Evolutionary conservation across 2,329 filamentous ascomycete species (phyloP), one percentile per base, ranked within the genome.

Genomic region (Chrysoporthe deuterocubensis): DNA sequence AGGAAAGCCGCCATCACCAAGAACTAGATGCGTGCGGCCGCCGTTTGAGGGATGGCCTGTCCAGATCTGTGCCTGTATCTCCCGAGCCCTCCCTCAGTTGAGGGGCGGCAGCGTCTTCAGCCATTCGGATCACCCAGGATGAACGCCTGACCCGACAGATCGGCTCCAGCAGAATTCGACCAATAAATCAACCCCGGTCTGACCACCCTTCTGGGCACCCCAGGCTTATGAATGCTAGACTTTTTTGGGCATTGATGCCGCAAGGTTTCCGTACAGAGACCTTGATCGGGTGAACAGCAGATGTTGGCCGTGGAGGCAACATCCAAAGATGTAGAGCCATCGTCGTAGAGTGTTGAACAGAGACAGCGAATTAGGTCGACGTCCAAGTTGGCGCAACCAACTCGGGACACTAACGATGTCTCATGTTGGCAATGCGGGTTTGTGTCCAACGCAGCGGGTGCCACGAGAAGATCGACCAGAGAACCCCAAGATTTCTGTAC

Each of bases 141-240:
- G 16, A 43, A 56, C 16, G 50, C 14, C 43, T 48, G 63, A 59
- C 63, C 63, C 63, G 63, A 65, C 63, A 58, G 26, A 48, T 11
- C 59, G 63, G 63, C 32, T 65, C 63, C 48, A 57, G 18, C 59
- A 48, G 54, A 57, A 50, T 21, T 13, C 16, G n/a, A 42, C 63
- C 63, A 65, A 58, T 59, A 32, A 21, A 46, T 2, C 26, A 21
- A 43, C 43, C 32, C 16, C 40, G 13, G 9, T 64, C 40, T 64
- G 62, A 58, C 50, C 50, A 57, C 43, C 43, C 52, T 58, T 14
- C 32, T 58, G 6, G 62, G 26, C 21, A 42, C 40, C 43, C 44
- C 54, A 34, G 26, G 43, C 5, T 50, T 14, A 64, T 43, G 62
- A 8, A 54, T 44, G 21, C 52, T 32, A n/a, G 37, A 44, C 21